Evolutionary conservation across 2,329 filamentous ascomycete genomes (phyloP), one percentile per base, ranked within the genome.

Genomic region (Ophiostoma populinum): DNA sequence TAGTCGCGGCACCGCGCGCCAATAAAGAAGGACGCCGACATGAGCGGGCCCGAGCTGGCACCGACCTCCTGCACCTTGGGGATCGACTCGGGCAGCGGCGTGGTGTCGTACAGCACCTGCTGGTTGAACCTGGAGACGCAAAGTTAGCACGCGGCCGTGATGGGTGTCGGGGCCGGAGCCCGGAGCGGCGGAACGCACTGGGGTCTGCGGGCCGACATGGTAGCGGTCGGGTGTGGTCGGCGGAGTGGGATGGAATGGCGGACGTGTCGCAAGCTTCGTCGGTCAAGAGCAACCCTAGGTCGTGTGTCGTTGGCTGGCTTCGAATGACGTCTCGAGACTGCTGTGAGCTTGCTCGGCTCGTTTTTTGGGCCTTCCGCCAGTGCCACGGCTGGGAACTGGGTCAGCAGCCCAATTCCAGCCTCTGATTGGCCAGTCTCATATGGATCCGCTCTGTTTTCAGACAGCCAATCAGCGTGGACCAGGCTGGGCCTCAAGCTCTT

Each of bases 21-120:
- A 55, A 98, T 98, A 59, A 95, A 98, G 70, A 81, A 98, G 35
- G 83, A 75, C 21, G 90, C 90, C 45, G 82, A 92, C 40, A 92
- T 66, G 29, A 98, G 70, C 37, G 90, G 90, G 25, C 86, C 90
- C 39, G 87, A 95, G 51, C 78, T 92, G 52, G 83, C 73, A 51
- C 90, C 90, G 47, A 98, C 73, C 63, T 98, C 90, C 58, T 81
- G 71, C 57, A 98, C 90, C 54, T 82, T 76, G 51, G 90, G 90
- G 58, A 98, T 85, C 51, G 78, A 69, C 54, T 82, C 76, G 46
- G 90, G 90, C 52, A 98, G 80, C 51, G 90, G 87, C 48, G 90
- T 93, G 53, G 82, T 90, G 69, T 98, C 90, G 66, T 90, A 72
- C 61, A 95, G 80, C 63, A 80, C 69, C 56, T 85, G 67, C 65